Evolutionary conservation across 768 basidiomycete species (phyloP).

Genomic region (Mycena capillaripes): DNA sequence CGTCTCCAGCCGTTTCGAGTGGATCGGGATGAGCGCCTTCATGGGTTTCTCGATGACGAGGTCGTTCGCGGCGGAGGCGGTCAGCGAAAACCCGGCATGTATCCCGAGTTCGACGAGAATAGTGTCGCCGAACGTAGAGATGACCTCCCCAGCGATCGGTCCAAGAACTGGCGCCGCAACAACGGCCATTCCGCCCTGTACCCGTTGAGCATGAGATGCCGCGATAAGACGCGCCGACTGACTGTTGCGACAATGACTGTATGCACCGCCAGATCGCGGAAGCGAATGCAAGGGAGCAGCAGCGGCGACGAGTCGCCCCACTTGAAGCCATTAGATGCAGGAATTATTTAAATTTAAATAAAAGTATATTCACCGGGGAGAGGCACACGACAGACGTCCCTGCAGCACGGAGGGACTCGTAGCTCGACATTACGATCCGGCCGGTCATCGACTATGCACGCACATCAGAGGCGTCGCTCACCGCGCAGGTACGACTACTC

Average conservation of each 20-base stretch:
- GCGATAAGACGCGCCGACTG: slow-evolving; percentile 38
- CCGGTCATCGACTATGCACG: slow-evolving; percentile 68
- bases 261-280: slow-evolving; percentile 73
- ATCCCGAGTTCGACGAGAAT: slow-evolving; percentile 71
- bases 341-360: background rate
- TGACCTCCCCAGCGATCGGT: slow-evolving; percentile 65
- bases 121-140: slow-evolving; percentile 66
- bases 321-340: slow-evolving; percentile 43
- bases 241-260: slow-evolving; percentile 74
- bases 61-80: slow-evolving; percentile 65
- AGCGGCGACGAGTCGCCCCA: slow-evolving; percentile 78
- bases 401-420: slow-evolving; percentile 71
- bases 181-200: slow-evolving; percentile 57
- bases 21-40: slow-evolving; percentile 63
- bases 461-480: background rate
- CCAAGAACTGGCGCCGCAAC: slow-evolving; percentile 66
- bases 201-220: slow-evolving; percentile 12
- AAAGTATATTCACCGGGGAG: slow-evolving; percentile 62
- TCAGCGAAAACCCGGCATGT: slow-evolving; percentile 67
- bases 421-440: slow-evolving; percentile 74
- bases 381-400: slow-evolving; percentile 72
- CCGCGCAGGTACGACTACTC: background rate
- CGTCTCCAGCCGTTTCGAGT: slow-evolving; percentile 68
- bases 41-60: slow-evolving; percentile 64
- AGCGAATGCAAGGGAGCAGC: slow-evolving; percentile 73